Base-by-base conservation (phyloP, 208 protist genomes). In the Herpetomonas samuelpessoai region DNA sequence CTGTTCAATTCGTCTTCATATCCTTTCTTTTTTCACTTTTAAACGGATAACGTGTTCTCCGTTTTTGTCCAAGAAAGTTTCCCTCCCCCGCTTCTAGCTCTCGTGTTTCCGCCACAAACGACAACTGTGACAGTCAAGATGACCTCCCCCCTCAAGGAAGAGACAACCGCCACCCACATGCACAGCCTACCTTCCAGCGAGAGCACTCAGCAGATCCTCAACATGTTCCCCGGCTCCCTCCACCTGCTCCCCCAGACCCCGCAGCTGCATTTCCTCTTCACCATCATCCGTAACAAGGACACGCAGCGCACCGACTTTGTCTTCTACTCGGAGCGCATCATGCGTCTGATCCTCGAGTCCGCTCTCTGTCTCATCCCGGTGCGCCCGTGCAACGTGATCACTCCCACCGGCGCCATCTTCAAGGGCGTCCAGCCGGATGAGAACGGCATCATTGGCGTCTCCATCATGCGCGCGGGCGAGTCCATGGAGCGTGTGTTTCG, bases 401-500 rank as follows among this genome's bases (percentile, higher is more conserved):
- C 98, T 7, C 97, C 97, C 6, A 98, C 97, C 1, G 88, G 89
- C 10, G 50, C 56, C 24, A 67, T 77, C 9, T 96, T 83, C 66
- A 67, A 88, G 21, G 92, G 92, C 28, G 81, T 95, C 14, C 62
- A 73, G 41, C 90, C 95, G 3, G 76, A 81, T 31, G 52, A 57
- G 46, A 55, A 62, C 46, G 92, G 95, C 58, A 88, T 99, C 26
- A 98, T 97, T 49, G 98, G 96, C 41, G 97, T 99, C 4, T 96
- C 86, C 55, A 98, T 99, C 70, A 79, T 99, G 48, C 90, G 98
- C 47, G 97, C 97, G 18, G 98, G 97, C 31, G 97, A 98, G 78
- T 95, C 89, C 35, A 99, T 99, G 97, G 96, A 98, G 74, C 80
- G 72, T 26, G 91, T 85, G 41, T 65, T 98, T 35, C 88, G 95